Evolutionary conservation across 2,329 filamentous ascomycete genomes (phyloP).

Genomic region (Aspergillus versicolor): DNA sequence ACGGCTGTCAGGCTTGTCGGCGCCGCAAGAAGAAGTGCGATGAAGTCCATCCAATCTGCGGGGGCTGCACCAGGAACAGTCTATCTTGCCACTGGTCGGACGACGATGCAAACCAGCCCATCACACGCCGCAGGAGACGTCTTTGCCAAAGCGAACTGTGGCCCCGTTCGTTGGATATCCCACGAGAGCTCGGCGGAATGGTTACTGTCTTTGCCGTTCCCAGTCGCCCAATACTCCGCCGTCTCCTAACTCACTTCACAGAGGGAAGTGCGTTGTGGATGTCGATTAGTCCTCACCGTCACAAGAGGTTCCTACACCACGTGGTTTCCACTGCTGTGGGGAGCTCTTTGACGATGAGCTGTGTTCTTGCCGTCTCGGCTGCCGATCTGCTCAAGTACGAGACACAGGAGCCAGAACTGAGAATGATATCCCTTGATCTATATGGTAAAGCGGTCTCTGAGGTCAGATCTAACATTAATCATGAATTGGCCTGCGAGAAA

Average conservation of each 20-base stretch:
- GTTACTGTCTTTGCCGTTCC: not conserved
- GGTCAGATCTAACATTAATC: not conserved
- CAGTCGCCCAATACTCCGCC: not conserved
- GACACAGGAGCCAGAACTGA: not conserved
- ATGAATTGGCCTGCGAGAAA: not conserved
- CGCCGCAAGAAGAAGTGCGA: conserved; percentile 10
- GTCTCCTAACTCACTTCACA: not conserved
- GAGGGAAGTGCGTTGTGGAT: not conserved
- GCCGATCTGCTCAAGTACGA: not conserved
- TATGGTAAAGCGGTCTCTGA: not conserved
- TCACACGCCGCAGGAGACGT: not conserved
- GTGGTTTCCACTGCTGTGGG: not conserved
- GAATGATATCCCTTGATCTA: not conserved
- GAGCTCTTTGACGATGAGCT: not conserved
- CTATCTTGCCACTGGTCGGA: not conserved
- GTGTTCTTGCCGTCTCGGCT: not conserved
- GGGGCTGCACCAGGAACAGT: not conserved
- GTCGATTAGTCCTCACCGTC: not conserved
- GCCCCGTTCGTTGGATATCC: not conserved
- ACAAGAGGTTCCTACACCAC: not conserved
- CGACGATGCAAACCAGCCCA: not conserved
- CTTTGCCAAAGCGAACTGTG: not conserved
- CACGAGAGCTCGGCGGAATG: not conserved
- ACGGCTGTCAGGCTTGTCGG: conserved; percentile 1
- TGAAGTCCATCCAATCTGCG: not conserved